Base-by-base conservation (phyloP, 2,329 filamentous ascomycete species). In the Pestalotiopsis sp. region DNA sequence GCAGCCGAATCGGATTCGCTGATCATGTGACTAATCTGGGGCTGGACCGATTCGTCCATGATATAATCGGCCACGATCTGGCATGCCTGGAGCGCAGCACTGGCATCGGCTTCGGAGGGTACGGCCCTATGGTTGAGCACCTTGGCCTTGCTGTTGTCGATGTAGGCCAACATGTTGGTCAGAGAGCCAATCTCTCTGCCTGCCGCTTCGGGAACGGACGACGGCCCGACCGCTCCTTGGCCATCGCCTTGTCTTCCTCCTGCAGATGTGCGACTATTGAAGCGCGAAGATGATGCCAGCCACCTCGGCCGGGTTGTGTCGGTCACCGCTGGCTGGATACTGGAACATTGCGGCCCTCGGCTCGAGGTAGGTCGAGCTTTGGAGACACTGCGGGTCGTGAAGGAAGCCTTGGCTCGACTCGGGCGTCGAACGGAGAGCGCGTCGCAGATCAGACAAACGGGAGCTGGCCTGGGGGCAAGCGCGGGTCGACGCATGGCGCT, bases 1-100 rank as follows among this genome's bases (percentile, higher is more conserved):
- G 79, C 77, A 17, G 77, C 75, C 20, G 78, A 78, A 65, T 76
- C 83, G 23, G 85, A 73, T 58, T 78, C 75, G 38, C 66, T 73
- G 9, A 74, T 69, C 68, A 77, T 76, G 59, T 77, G 76, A 59
- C 72, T 70, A n/a, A 77, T 73, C 66, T 77, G 75, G 5, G 75
- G 75, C 65, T 76, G 75, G 27, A 76, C 72, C 1, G 74, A 60
- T 17, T 78, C 77, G 64, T 78, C 75, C 68, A 73, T 76, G 38
- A 78, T 72, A 68, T 74, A 76, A 65, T 74, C 72, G 2, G 77
- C 78, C 23, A 79, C 68, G 27, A 73, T 68, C 25, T 71, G 70
- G 69, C 78, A 79, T 23, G 74, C 74, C 13, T 70, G 73, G 11
- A 79, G 72, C 12, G 77, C 76, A 7, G 72, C 73, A 36, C 67